Percentiles rank a stretch among this genome's conserved stretches.
phyloP scores from a whole-genome alignment of 148 eudicot species.

The Rhododendron ferrugineum region DNA sequence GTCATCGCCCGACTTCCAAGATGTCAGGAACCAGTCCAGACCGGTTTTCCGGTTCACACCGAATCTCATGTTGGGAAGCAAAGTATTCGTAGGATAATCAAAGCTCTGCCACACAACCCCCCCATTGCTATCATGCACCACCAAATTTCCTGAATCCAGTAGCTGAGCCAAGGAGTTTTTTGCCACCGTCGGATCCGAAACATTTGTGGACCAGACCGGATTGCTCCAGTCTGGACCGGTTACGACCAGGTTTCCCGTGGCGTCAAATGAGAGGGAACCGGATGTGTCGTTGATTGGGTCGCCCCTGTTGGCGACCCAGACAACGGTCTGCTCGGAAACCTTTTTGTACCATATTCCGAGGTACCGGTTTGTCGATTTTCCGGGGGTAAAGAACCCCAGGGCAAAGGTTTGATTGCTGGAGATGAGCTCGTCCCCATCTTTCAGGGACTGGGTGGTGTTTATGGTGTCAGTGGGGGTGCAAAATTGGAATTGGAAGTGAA shows the following conservation, averaged over 20 bases:
- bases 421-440: neutral
- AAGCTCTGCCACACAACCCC: conserved; percentile 48
- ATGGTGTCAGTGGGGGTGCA: neutral
- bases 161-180: conserved; percentile 20
- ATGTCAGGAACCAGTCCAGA: conserved; percentile 16
- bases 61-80: conserved; percentile 38
- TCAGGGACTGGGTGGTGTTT: neutral
- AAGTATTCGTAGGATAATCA: conserved; percentile 40
- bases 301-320: conserved; percentile 61
- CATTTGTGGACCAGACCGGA: conserved; percentile 21
- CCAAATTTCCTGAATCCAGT: conserved; percentile 38
- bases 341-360: conserved; percentile 30
- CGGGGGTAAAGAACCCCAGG: conserved; percentile 27
- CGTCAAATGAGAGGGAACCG: conserved; percentile 19
- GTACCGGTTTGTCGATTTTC: conserved; percentile 11
- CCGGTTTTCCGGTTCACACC: conserved; percentile 38
- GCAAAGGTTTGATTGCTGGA: conserved; percentile 9
- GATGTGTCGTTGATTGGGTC: conserved; percentile 22
- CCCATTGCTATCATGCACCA: conserved; percentile 9
- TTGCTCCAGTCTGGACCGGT: neutral
- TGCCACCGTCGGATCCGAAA: neutral
- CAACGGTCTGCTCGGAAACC: conserved; percentile 31
- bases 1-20: conserved; percentile 17
- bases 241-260: conserved; percentile 25
- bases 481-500: neutral